These are phyloP conservation scores for Metarhizium sp. DNA, from an alignment of 2,329 filamentous ascomycete genomes.

Conservation along the genomic window DNA sequence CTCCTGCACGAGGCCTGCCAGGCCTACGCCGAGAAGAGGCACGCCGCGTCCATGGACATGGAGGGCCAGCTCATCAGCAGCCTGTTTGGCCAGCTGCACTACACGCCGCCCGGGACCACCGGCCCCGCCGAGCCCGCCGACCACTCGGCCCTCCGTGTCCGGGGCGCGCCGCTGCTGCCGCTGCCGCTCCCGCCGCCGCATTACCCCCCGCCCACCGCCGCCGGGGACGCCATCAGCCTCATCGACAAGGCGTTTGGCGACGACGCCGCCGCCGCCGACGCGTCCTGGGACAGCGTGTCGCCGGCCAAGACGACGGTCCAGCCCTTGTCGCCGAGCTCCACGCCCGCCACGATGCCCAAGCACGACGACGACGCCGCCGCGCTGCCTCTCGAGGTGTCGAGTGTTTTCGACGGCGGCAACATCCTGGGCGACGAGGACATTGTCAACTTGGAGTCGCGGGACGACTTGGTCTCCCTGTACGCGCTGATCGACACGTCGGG, in stretches of 20 bases:
- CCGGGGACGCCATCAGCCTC: not conserved
- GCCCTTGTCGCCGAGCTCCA: not conserved
- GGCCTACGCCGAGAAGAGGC: constrained; percentile 12
- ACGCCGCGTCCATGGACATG: constrained; percentile 11
- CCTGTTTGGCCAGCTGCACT: constrained; percentile 16
- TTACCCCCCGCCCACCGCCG: too few relatives aligned
- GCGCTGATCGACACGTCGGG: constrained; percentile 1
- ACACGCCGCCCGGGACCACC: not conserved
- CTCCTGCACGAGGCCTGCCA: constrained; percentile 15
- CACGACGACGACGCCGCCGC: not conserved
- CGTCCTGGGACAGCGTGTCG: not conserved
- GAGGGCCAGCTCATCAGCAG: constrained; percentile 14
- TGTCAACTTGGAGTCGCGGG: constrained; percentile 1
- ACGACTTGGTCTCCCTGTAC: constrained; percentile 2
- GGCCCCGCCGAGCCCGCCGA: not conserved
- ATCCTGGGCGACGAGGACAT: not conserved
- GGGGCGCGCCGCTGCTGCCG: too few relatives aligned
- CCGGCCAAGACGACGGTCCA: not conserved
- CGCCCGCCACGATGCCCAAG: not conserved
- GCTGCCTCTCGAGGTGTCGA: not conserved
- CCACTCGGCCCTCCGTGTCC: too few relatives aligned
- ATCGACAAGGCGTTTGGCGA: not conserved
- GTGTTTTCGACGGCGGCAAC: not conserved
- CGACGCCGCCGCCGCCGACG: not conserved
- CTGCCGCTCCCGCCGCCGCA: too few relatives aligned